Evolutionary conservation across 768 basidiomycete genomes (phyloP).

Genomic region (Suillus brevipes): DNA sequence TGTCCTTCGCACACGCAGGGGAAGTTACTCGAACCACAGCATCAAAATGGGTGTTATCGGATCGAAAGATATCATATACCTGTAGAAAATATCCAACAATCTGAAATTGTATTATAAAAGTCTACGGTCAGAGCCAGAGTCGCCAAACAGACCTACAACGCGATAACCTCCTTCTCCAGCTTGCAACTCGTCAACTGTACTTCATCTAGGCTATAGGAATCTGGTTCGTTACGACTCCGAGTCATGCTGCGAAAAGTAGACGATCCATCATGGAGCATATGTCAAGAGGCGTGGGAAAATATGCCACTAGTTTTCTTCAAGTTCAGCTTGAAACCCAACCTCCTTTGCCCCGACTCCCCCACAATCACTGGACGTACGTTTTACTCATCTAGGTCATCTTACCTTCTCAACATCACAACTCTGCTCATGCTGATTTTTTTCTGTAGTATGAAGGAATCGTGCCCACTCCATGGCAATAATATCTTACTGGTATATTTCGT

Average conservation of each 20-base stretch:
- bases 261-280: too few species aligned
- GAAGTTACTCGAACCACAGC: neutral
- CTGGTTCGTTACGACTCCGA: neutral
- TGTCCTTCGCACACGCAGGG: neutral
- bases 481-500: neutral
- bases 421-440: neutral
- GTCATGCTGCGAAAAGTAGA: too few species aligned
- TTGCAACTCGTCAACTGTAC: neutral
- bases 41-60: neutral
- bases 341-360: too few species aligned
- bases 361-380: too few species aligned
- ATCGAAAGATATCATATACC: neutral
- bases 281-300: too few species aligned
- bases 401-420: too few species aligned
- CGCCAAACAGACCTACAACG: too few species aligned
- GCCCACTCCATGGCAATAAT: neutral
- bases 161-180: too few species aligned
- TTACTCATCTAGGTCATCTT: neutral
- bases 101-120: neutral
- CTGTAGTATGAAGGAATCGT: neutral
- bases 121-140: neutral
- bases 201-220: neutral
- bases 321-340: too few species aligned
- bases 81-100: neutral
- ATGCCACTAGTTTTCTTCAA: too few species aligned